Base-by-base conservation (phyloP, 768 basidiomycete genomes). In the Rhodocollybia butyracea region DNA sequence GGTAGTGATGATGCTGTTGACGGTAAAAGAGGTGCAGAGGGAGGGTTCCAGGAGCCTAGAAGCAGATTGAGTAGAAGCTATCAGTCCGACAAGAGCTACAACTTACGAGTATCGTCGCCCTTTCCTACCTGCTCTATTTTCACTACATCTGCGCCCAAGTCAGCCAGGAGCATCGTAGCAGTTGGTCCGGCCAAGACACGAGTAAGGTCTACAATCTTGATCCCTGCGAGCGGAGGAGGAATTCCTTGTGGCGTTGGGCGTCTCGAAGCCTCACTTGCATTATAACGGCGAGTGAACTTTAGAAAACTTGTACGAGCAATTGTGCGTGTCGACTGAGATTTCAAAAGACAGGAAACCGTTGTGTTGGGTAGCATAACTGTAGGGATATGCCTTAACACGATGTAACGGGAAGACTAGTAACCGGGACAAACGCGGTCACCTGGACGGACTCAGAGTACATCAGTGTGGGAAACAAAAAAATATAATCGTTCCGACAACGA, bases 141-240 rank as follows among this genome's bases (percentile, higher is more conserved):
- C 68, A 97, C 82, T 27, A 98, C 93, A 66, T 98, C 93, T 46
- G 95, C 95, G 1, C 92, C 88, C 32, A 95, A 73, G 71, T 95
- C 93, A 7, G 87, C 94, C n/a, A 97, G 77, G 57, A 96, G 79
- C 94, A 95, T 91, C 1, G 93, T 91, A n/a, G 88, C 84, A 1
- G 88, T 88, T 30, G 94, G 94, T 0, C 92, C 86, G 17, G 94
- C 94, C 46, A 98, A 74, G 1, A 97, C 89, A 27, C 95, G 81
- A 13, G 94, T 93, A 54, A 97, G 71, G 70, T 98, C 95, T 22
- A 98, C 76, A n/a, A 97, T 80, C 63, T 80, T 84, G 60, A 95
- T 74, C 15, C 91, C 93, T 58, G 80, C 76, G 57, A 98, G 71
- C 2, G 94, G 94, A 0, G 90, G 90, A 1, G 83, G 76, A 24